Evolutionary conservation across 1,284 basidiomycete genomes (phyloP).

Genomic region (Trichosporon faecale): DNA sequence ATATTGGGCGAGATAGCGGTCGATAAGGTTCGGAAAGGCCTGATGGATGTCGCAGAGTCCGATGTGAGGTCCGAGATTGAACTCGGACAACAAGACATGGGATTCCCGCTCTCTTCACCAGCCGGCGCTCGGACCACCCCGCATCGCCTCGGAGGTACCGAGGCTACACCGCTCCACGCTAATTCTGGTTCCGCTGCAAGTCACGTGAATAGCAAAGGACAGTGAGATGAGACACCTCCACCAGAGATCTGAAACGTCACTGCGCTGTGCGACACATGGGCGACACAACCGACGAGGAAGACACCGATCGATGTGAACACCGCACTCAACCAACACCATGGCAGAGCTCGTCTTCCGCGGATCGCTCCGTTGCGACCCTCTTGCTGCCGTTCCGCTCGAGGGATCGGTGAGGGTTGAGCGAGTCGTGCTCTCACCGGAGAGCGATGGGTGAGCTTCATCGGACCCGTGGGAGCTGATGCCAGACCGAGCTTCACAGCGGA

Average conservation of each 20-base stretch:
- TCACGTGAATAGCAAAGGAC: background rate
- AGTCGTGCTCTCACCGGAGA: background rate
- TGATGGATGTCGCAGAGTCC: background rate
- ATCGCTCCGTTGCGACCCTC: background rate
- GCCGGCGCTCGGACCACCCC: background rate
- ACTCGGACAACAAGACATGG: background rate
- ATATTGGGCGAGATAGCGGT: background rate
- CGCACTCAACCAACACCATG: background rate
- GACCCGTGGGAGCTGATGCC: background rate
- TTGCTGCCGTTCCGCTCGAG: background rate
- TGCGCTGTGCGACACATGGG: too few relatives aligned
- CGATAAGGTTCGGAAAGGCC: background rate
- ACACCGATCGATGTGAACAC: background rate
- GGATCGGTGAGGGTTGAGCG: background rate
- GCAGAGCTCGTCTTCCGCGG: constrained; percentile 6
- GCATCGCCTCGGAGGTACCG: background rate
- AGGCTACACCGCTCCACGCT: background rate
- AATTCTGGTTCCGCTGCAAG: background rate
- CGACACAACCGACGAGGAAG: background rate
- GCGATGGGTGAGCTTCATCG: background rate
- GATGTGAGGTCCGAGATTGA: background rate
- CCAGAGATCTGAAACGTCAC: background rate
- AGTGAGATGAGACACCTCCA: background rate
- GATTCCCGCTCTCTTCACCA: background rate
- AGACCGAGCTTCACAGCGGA: constrained; percentile 2